A percentile compares a stretch with the other conserved stretches of the same genome.
These are phyloP conservation scores for Aspergillus fumigatiaffinis DNA, from an alignment of 2,329 filamentous ascomycete genomes.

Conservation along the genomic window DNA sequence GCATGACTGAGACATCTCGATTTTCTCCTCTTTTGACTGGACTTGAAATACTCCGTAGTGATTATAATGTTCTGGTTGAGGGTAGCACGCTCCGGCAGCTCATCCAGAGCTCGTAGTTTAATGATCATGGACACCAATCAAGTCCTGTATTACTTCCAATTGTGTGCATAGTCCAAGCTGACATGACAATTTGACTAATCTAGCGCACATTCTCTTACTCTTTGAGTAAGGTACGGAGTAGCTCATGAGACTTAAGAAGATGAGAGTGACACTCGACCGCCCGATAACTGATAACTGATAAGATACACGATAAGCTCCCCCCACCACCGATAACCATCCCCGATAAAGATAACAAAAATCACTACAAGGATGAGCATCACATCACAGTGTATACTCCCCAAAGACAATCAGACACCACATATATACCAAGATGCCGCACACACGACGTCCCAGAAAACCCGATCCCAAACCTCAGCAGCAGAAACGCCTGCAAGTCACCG, in stretches of 20 bases:
- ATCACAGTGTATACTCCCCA: too few relatives aligned
- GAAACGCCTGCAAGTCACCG: slow-evolving; percentile 37
- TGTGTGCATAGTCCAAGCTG: background rate
- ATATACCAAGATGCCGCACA: slow-evolving; percentile 31
- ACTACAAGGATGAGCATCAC: background rate
- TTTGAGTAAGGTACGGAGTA: background rate
- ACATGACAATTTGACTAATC: background rate
- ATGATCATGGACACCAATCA: background rate
- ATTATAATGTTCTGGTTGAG: background rate
- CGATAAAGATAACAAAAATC: background rate
- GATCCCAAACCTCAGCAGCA: slow-evolving; percentile 9
- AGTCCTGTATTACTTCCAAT: too few relatives aligned
- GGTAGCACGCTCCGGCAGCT: too few relatives aligned
- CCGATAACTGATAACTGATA: background rate
- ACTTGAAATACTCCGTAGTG: background rate
- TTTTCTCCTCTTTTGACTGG: background rate
- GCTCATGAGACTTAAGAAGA: too few relatives aligned
- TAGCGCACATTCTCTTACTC: background rate
- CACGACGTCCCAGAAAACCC: slow-evolving; percentile 24
- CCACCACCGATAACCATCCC: background rate
- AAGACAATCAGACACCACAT: background rate
- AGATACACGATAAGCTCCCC: background rate
- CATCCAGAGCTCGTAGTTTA: background rate
- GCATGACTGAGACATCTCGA: background rate
- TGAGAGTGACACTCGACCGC: background rate